Percentiles rank a stretch among this genome's conserved stretches.
phyloP scores from a whole-genome alignment of 1,284 basidiomycete species.

The Somion occarium region DNA sequence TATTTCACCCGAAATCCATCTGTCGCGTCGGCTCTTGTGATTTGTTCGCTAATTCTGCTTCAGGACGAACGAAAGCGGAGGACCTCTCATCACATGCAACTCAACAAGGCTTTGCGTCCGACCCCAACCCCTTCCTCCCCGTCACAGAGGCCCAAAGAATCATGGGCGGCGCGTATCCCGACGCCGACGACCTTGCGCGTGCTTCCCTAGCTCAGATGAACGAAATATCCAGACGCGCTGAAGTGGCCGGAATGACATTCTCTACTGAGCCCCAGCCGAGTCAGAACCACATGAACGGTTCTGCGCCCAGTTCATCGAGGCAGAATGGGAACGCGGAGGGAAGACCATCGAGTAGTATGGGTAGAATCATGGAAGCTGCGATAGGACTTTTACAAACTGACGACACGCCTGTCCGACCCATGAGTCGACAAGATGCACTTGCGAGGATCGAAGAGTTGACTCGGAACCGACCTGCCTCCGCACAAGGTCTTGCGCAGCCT shows the following conservation, averaged over 20 bases:
- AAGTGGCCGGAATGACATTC: slow-evolving; percentile 39
- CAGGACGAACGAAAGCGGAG: neutral
- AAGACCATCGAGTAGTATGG: slow-evolving; percentile 24
- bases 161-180: slow-evolving; percentile 44
- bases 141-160: slow-evolving; percentile 55
- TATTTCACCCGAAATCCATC: neutral
- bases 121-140: slow-evolving; percentile 51
- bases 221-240: slow-evolving; percentile 62
- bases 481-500: neutral
- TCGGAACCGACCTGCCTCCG: slow-evolving; percentile 31
- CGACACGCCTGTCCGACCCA: slow-evolving; percentile 20
- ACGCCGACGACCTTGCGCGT: slow-evolving; percentile 49
- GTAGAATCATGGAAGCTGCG: slow-evolving; percentile 29
- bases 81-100: neutral
- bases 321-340: slow-evolving; percentile 3
- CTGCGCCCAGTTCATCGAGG: neutral
- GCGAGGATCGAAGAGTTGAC: slow-evolving; percentile 47
- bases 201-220: slow-evolving; percentile 69
- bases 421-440: slow-evolving; percentile 43
- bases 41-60: neutral
- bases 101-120: slow-evolving; percentile 14
- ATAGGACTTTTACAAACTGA: slow-evolving; percentile 24
- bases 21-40: neutral
- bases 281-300: slow-evolving; percentile 1
- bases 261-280: slow-evolving; percentile 14